These are phyloP conservation scores for Solanum hybrid DNA, from an alignment of 305 asterid species.

Conservation along the genomic window DNA sequence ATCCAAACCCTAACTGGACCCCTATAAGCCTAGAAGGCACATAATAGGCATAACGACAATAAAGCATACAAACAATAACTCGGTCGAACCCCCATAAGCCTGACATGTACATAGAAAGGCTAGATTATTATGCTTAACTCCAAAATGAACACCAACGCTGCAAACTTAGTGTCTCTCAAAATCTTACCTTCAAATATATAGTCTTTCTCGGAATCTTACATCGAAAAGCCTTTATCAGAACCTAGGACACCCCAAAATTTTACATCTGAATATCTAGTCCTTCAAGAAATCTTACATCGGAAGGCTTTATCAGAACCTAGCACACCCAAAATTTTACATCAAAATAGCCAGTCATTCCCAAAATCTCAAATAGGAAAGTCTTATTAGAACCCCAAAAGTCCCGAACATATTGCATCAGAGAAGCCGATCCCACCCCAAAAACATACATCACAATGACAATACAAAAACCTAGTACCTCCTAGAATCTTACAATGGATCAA, in stretches of 20 bases:
- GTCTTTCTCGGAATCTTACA: neutral
- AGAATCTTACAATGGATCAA: neutral
- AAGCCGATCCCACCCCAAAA: neutral
- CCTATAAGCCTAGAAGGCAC: too few relatives aligned
- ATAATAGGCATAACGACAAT: too few relatives aligned
- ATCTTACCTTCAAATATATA: neutral
- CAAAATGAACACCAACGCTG: neutral
- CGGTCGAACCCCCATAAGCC: neutral
- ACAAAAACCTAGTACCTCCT: neutral
- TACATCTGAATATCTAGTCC: neutral
- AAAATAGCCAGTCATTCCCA: neutral
- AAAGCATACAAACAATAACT: neutral
- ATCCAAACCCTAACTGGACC: too few relatives aligned
- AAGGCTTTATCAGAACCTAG: neutral
- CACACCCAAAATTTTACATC: too few relatives aligned
- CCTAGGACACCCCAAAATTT: neutral
- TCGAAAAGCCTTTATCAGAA: neutral
- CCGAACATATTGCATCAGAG: neutral
- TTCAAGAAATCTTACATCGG: neutral
- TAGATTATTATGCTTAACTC: neutral
- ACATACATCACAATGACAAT: neutral
- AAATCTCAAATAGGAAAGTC: too few relatives aligned
- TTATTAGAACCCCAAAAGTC: neutral
- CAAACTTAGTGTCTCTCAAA: neutral
- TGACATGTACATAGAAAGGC: neutral